phyloP scores from a whole-genome alignment of 495 filamentous ascomycete species.

The Pseudomonodictys pantanalensis region DNA sequence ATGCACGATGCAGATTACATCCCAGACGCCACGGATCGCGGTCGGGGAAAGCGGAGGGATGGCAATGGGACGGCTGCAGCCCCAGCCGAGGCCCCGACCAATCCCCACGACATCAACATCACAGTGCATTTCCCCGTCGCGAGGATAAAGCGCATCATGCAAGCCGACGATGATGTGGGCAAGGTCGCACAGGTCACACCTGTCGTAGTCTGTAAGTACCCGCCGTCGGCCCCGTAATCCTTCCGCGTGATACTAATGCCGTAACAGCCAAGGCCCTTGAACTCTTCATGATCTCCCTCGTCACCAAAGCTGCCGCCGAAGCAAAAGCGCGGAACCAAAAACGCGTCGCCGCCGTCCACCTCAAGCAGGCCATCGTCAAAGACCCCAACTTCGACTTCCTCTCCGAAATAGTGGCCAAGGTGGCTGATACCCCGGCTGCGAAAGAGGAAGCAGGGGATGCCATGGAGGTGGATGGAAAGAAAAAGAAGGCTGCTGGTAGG shows the following conservation, averaged over 20 bases:
- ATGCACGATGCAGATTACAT: constrained; percentile 23
- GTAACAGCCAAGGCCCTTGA: constrained; percentile 76
- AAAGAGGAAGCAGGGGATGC: constrained; percentile 55
- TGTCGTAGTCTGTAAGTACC: constrained; percentile 76
- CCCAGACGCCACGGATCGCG: constrained; percentile 22
- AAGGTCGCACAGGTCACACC: constrained; percentile 98
- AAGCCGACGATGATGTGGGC: constrained; percentile 97
- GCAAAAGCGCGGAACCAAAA: constrained; percentile 80
- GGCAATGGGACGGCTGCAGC: constrained; percentile 21
- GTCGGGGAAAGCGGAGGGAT: constrained; percentile 24
- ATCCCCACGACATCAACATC: constrained; percentile 57
- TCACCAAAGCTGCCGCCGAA: constrained; percentile 78
- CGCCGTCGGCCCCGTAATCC: neutral
- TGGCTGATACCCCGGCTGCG: constrained; percentile 65
- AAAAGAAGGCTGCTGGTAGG: constrained; percentile 47
- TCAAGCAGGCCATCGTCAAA: constrained; percentile 81
- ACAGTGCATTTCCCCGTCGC: constrained; percentile 97
- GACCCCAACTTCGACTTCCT: constrained; percentile 93
- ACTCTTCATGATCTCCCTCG: constrained; percentile 93
- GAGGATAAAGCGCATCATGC: constrained; percentile 99
- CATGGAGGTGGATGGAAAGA: constrained; percentile 53
- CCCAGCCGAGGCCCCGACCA: neutral
- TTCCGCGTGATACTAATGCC: constrained; percentile 10
- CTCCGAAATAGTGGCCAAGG: constrained; percentile 81
- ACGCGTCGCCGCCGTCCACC: constrained; percentile 81